Evolutionary conservation across 2,329 filamentous ascomycete genomes (phyloP).

Genomic region (Paecilomyces sp.): DNA sequence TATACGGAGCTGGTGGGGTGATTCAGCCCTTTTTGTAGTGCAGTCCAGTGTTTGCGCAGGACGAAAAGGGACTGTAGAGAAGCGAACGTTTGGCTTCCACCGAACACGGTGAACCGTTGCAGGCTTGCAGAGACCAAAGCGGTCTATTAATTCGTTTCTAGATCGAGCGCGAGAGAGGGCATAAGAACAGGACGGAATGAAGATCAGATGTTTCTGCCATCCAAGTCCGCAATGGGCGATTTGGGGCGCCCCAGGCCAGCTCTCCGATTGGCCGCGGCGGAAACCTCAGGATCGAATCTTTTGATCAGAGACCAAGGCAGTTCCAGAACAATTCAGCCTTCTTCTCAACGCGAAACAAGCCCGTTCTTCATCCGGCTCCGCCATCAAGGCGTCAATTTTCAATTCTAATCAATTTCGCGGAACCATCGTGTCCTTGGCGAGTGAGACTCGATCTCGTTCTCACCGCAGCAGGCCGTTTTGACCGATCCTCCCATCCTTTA

Average conservation of each 20-base stretch:
- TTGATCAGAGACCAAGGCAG: conserved; percentile 5
- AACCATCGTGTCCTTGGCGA: background rate
- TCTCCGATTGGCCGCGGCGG: conserved; percentile 27
- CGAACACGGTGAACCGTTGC: background rate
- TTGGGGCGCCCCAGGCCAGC: conserved; percentile 2
- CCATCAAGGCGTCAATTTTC: background rate
- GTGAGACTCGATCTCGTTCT: background rate
- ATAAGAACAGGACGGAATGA: background rate
- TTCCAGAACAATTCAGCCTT: background rate
- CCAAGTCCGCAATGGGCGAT: conserved; percentile 8
- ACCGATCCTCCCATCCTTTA: conserved; percentile 1
- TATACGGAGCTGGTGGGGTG: background rate
- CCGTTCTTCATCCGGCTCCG: conserved; percentile 2
- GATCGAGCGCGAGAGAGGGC: background rate
- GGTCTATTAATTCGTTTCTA: background rate
- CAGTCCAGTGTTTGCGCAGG: background rate
- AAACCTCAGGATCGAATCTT: conserved; percentile 24
- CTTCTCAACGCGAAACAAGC: conserved; percentile 1
- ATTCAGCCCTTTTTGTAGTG: background rate
- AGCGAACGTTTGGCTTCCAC: background rate
- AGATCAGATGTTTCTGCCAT: background rate
- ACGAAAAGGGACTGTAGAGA: background rate
- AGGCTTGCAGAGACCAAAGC: background rate
- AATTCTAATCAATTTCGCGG: background rate
- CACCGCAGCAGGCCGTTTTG: background rate